These are phyloP conservation scores for thale cress (Arabidopsis thaliana) DNA, from an alignment of 345 rosid species.

Conservation along the genomic window TAIR10.1 NC_003070.9:12489501-12490000, in stretches of 20 bases:
- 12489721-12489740: conserved; percentile 27
- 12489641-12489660: conserved; percentile 67
- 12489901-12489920: conserved; percentile 50
- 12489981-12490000: conserved; percentile 37
- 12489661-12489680: conserved; percentile 70
- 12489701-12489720: conserved; percentile 16
- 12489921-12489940: conserved; percentile 47
- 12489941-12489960: conserved; percentile 39
- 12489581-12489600: conserved; percentile 53
- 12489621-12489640: conserved; percentile 62
- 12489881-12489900: conserved; percentile 65
- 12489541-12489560: conserved; percentile 58
- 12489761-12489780: conserved; percentile 47
- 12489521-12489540: conserved; percentile 62
- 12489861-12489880: conserved; percentile 73
- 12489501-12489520: conserved; percentile 56
- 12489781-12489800: conserved; percentile 54
- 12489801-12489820: conserved; percentile 54
- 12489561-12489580: conserved; percentile 59
- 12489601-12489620: conserved; percentile 53
- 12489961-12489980: conserved; percentile 39
- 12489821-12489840: conserved; percentile 62
- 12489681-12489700: conserved; percentile 10
- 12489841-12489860: conserved; percentile 90
- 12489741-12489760: conserved; percentile 46